Conservation (phyloP, 2,329 filamentous ascomycete genomes). For the Botrytis fabae region DNA sequence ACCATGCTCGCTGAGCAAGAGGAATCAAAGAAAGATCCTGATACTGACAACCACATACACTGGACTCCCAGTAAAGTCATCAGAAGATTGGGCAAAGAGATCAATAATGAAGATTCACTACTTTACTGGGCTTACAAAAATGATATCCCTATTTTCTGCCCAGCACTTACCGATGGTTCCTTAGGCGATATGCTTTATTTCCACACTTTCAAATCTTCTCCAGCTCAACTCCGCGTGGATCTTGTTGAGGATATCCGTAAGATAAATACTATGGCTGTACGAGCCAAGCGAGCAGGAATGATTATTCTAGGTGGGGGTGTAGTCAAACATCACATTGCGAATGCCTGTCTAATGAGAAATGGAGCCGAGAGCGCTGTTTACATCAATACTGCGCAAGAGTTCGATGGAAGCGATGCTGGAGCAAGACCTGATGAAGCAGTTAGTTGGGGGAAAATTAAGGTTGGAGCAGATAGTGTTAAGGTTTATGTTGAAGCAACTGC, state of each 20-base stretch:
- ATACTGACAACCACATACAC: slow-evolving; percentile 54
- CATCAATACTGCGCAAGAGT: slow-evolving; percentile 96
- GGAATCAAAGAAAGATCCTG: slow-evolving; percentile 63
- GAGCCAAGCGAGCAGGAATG: slow-evolving; percentile 88
- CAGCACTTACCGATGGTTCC: slow-evolving; percentile 91
- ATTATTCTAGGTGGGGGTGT: slow-evolving; percentile 92
- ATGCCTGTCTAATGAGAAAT: slow-evolving; percentile 96
- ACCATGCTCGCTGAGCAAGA: slow-evolving; percentile 93
- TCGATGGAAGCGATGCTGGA: slow-evolving; percentile 94
- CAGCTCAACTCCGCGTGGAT: slow-evolving; percentile 78
- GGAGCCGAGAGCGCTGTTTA: slow-evolving; percentile 96
- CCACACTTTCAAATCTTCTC: slow-evolving; percentile 89
- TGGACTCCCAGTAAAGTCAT: slow-evolving; percentile 97
- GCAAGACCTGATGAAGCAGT: slow-evolving; percentile 94
- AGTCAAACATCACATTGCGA: slow-evolving; percentile 98
- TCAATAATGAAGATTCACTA: slow-evolving; percentile 87
- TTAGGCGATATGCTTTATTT: slow-evolving; percentile 99
- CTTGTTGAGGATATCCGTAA: slow-evolving; percentile 91
- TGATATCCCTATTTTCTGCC: slow-evolving; percentile 94
- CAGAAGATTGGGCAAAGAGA: slow-evolving; percentile 84
- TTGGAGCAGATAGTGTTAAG: slow-evolving; percentile 85
- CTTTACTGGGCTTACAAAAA: slow-evolving; percentile 97
- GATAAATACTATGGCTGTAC: slow-evolving; percentile 88
- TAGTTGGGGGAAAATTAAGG: slow-evolving; percentile 98
- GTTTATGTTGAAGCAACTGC: slow-evolving; percentile 68